Base-by-base conservation (phyloP, 176 grass and related monocot species). In the Carex pumila region DNA sequence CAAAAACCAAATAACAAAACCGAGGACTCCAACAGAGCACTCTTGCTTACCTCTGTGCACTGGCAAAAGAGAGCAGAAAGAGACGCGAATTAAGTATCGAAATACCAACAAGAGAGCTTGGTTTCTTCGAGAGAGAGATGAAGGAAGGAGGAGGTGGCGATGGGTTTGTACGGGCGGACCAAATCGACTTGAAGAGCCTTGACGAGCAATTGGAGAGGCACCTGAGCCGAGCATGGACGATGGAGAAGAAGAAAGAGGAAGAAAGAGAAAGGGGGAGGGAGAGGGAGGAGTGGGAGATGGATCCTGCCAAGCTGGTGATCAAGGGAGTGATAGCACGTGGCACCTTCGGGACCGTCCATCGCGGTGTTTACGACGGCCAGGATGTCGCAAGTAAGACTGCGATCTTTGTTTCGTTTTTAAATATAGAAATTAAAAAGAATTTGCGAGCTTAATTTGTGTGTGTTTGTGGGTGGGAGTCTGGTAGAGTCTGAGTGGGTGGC, bases 351-450 rank as follows among this genome's bases (percentile, higher is more conserved):
- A 91, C 97, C 85, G 93, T 99, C 63, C 97, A 99, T 66, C 93
- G 97, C 49, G 97, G 97, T 18, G 78, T 99, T 81, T 99, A 99
- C 87, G 97, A 99, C 80, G 97, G 97, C 91, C 91, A 90, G 88
- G 97, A 99, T 71, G 97, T 99, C 72, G 97, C 97, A 68, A 93
- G 97, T 99, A 91, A 59, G 3, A 37, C 13, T 52, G 18, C 14
- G n/a, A 85, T 36, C 56, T 71, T 76, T 76, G 59, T 58, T 31
- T 71, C 32, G 15, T 43, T 65, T 64, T 81, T 19, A 37, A 53
- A 7, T 79, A 56, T 79, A 32, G 19, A 29, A 29, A 65, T 0
- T 8, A 62, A 17, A 66, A 39, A 39, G 7, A 39, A 80, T 6
- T 66, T 82, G 55, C 34, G 80, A 49, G 12, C 39, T 30, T 25